Evolutionary conservation across 192 early-diverging fungal species (phyloP).

Genomic region (Phlyctochytrium bullatum): DNA sequence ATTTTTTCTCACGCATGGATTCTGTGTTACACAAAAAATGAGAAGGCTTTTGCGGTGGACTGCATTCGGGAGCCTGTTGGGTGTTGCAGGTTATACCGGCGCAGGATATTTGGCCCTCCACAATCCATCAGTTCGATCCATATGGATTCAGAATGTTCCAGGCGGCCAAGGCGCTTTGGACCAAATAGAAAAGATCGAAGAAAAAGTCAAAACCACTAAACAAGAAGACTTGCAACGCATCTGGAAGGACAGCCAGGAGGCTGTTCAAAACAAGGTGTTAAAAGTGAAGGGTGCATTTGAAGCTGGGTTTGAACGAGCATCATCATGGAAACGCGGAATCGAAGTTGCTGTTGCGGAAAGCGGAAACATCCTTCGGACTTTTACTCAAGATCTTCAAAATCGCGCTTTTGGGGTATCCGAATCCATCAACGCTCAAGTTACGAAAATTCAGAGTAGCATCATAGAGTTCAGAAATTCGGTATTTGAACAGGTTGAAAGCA

Average conservation of each 20-base stretch:
- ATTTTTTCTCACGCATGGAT: no score
- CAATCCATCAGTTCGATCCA: not conserved
- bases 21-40: no score
- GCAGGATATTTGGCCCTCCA: conserved; percentile 7
- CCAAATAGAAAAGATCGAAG: not conserved
- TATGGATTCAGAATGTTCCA: conserved; percentile 21
- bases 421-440: not conserved
- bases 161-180: conserved; percentile 21
- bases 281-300: no score
- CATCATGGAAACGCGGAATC: not conserved
- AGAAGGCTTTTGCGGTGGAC: not conserved
- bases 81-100: conserved; percentile 2
- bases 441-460: not conserved
- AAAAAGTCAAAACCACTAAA: not conserved
- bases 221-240: not conserved
- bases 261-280: conserved; percentile 12
- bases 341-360: not conserved
- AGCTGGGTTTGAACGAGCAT: not conserved
- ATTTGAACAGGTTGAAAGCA: no score
- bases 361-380: not conserved
- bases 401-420: not conserved
- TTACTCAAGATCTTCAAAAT: no score
- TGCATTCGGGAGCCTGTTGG: not conserved
- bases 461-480: not conserved
- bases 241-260: not conserved